Percentiles rank a stretch among this genome's conserved stretches.
These are phyloP conservation scores for Neospermospora avenae DNA, from an alignment of 2,329 filamentous ascomycete species.

Conservation along the genomic window DNA sequence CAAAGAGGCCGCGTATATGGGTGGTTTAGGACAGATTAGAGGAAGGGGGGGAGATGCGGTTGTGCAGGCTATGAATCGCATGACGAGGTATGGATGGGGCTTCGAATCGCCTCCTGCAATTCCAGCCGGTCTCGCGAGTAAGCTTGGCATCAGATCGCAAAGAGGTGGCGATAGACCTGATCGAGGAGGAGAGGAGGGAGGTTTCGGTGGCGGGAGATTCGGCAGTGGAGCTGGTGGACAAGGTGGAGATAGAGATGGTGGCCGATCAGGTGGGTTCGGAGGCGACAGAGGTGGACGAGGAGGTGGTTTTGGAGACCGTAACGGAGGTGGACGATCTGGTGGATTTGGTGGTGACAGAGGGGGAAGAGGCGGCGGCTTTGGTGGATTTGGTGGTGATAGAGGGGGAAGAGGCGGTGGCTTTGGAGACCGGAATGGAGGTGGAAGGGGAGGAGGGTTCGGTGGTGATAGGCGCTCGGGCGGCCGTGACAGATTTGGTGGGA, in stretches of 20 bases:
- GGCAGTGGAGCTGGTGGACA: conserved; percentile 9
- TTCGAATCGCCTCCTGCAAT: conserved; percentile 33
- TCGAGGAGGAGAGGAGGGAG: conserved; percentile 14
- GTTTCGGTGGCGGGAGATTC: conserved; percentile 9
- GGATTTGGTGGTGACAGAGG: conserved; percentile 9
- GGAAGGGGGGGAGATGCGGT: not conserved
- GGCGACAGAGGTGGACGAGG: conserved; percentile 13
- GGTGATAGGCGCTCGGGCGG: conserved; percentile 7
- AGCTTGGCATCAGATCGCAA: conserved; percentile 26
- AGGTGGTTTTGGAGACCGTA: conserved; percentile 16
- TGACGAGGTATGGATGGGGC: conserved; percentile 35
- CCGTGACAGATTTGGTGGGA: conserved; percentile 7
- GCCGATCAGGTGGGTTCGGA: conserved; percentile 11
- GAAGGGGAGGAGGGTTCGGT: conserved; percentile 11
- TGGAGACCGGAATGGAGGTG: conserved; percentile 10
- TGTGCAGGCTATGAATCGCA: conserved; percentile 29
- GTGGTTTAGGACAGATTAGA: conserved; percentile 17
- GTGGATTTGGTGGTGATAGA: conserved; percentile 9
- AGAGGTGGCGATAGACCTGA: conserved; percentile 15
- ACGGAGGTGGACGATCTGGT: conserved; percentile 3
- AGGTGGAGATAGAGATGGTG: conserved; percentile 12
- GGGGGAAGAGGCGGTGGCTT: conserved; percentile 15
- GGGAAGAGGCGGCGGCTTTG: conserved; percentile 15
- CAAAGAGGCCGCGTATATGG: conserved; percentile 31
- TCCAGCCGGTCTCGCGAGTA: conserved; percentile 18